Base-by-base conservation (phyloP, 495 filamentous ascomycete species). In the Cenococcum geophilum region DNA sequence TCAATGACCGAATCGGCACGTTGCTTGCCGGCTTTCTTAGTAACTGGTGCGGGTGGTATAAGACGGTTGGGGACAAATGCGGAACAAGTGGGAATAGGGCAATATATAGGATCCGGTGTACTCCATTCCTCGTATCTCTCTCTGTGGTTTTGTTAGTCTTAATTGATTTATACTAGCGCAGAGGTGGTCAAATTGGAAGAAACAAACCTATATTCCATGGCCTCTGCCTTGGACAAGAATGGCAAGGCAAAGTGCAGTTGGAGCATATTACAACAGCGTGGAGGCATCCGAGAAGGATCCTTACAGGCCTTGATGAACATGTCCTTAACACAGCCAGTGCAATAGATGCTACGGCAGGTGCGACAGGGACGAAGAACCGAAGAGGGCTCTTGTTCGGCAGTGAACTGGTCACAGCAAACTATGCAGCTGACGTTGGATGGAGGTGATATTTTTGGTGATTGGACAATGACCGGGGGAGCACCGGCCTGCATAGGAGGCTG, bases 91-190 rank as follows among this genome's bases (percentile, higher is more conserved):
- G 66, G 69, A 5, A 71, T 58, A 11, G 71, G 70, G 51, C 71
- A 73, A 48, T 73, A 73, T n/a, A 60, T 59, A 20, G 67, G 70
- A 23, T 70, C 57, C n/a, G 57, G 43, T 1, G 70, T 69, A 36
- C 65, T 66, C 71, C 71, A 73, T 47, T 73, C 71, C 53, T 73
- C 67, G 40, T 70, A 69, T 36, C 66, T 71, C 45, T 32, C 53
- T 40, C 53, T 56, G 32, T 20, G 32, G 5, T 3, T 0, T 0
- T 5, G 32, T 56, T 12, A 56, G 53, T 20, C 22, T 54, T 20
- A 9, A 0, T 14, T 54, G 6, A 32, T 6, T 27, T 35, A 6
- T 32, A 9, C 49, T 18, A 45, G 18, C 49, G 4, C 2, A n/a
- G 18, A 20, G 36, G 32, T 18, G 20, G 53, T 27, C 25, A 22